Conservation (phyloP, 768 basidiomycete genomes). For the Boletus barrowsii region DNA sequence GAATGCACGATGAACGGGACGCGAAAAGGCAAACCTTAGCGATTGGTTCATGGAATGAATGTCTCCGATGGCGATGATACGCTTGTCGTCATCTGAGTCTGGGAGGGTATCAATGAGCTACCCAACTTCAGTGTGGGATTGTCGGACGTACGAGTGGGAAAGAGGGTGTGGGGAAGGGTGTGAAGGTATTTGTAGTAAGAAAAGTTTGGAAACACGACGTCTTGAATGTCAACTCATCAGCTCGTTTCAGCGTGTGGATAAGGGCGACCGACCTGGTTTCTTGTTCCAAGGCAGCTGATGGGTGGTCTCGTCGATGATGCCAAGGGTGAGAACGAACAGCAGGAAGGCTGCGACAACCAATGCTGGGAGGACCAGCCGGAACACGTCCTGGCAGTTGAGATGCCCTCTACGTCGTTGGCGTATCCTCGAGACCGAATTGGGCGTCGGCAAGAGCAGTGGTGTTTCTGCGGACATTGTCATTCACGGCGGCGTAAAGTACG, state of each 20-base stretch:
- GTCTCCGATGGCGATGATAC: slow-evolving; percentile 81
- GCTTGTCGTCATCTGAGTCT: slow-evolving; percentile 50
- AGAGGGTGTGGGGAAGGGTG: slow-evolving; percentile 45
- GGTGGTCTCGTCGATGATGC: slow-evolving; percentile 20
- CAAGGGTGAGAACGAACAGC: slow-evolving; percentile 41
- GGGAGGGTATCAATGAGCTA: neutral
- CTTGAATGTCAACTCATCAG: neutral
- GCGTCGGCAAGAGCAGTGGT: slow-evolving; percentile 8
- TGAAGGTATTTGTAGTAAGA: slow-evolving; percentile 42
- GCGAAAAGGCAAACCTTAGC: slow-evolving; percentile 50
- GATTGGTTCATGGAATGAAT: slow-evolving; percentile 79
- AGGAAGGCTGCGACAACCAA: slow-evolving; percentile 40
- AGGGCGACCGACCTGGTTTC: slow-evolving; percentile 13
- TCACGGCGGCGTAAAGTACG: neutral
- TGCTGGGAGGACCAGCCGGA: slow-evolving; percentile 27
- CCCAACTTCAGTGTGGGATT: neutral
- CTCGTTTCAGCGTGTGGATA: neutral
- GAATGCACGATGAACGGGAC: neutral
- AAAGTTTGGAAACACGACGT: slow-evolving; percentile 47
- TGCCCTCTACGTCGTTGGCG: neutral
- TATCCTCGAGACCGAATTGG: neutral
- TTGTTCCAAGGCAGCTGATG: slow-evolving; percentile 5
- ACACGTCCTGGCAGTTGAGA: neutral
- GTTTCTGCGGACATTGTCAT: slow-evolving; percentile 8
- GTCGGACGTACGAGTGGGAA: slow-evolving; percentile 48